These are phyloP conservation scores for Pleurostoma richardsiae DNA, from an alignment of 2,329 filamentous ascomycete species.

Conservation along the genomic window DNA sequence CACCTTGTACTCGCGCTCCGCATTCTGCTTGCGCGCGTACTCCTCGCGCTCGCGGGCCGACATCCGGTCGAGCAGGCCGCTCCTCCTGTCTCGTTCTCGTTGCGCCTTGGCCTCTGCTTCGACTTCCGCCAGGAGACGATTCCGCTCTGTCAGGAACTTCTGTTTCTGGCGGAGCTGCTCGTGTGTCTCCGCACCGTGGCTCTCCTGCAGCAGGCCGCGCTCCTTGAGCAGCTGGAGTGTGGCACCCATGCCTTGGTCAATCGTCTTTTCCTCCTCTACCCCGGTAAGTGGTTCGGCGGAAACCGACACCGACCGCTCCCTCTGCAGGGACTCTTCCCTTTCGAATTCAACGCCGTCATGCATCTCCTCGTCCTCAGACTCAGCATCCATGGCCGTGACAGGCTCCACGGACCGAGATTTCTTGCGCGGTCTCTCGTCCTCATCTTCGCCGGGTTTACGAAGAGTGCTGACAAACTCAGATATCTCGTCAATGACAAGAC, in stretches of 20 bases:
- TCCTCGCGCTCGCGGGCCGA: constrained; percentile 88
- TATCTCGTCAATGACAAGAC: constrained; percentile 91
- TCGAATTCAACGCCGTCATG: constrained; percentile 41
- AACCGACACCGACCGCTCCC: constrained; percentile 33
- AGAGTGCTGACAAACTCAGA: constrained; percentile 90
- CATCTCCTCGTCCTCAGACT: constrained; percentile 40
- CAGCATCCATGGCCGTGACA: constrained; percentile 36
- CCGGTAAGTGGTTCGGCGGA: constrained; percentile 61
- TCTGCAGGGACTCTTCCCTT: constrained; percentile 38
- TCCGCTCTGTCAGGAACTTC: constrained; percentile 75
- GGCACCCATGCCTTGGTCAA: constrained; percentile 74
- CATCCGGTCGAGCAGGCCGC: constrained; percentile 81
- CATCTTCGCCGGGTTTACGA: constrained; percentile 58
- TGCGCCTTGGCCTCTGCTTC: constrained; percentile 75
- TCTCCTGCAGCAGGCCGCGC: constrained; percentile 70
- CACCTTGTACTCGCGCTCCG: constrained; percentile 78
- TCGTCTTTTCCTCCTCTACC: constrained; percentile 77
- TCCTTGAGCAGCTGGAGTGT: constrained; percentile 79
- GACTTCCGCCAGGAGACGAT: constrained; percentile 65
- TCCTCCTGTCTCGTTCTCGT: constrained; percentile 82
- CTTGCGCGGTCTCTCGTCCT: constrained; percentile 45
- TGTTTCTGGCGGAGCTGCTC: constrained; percentile 65
- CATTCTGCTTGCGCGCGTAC: constrained; percentile 82
- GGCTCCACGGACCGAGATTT: constrained; percentile 34
- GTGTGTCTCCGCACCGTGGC: constrained; percentile 59